phyloP scores from a whole-genome alignment of 805 yeast species.

The Yamadazyma laniorum region DNA sequence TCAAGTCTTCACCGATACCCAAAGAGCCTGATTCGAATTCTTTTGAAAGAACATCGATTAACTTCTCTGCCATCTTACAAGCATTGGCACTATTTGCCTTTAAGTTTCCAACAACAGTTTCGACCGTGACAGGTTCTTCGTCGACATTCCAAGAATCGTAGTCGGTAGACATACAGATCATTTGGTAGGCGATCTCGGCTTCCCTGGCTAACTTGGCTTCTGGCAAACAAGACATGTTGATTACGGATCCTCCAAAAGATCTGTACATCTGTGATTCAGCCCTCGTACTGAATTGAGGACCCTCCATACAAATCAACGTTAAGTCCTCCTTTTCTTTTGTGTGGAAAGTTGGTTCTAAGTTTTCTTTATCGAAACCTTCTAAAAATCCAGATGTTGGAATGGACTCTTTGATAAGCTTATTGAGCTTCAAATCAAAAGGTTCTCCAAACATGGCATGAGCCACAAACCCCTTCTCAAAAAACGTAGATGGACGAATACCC shows the following conservation, averaged over 20 bases:
- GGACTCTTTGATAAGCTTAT: conserved; percentile 57
- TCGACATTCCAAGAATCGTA: conserved; percentile 97
- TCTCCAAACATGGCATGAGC: conserved; percentile 98
- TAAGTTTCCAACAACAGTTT: conserved; percentile 88
- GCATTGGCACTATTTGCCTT: conserved; percentile 88
- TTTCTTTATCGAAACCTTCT: conserved; percentile 47
- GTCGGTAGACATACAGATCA: conserved; percentile 99
- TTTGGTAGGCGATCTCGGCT: conserved; percentile 95
- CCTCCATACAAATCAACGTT: conserved; percentile 96
- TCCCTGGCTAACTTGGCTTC: conserved; percentile 96
- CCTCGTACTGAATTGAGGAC: conserved; percentile 95
- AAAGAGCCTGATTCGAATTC: conserved; percentile 53
- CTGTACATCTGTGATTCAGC: conserved; percentile 90
- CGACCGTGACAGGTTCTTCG: conserved; percentile 98
- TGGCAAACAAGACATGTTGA: conserved; percentile 97
- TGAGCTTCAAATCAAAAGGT: conserved; percentile 82
- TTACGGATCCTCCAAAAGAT: conserved; percentile 89
- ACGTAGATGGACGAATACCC: conserved; percentile 87
- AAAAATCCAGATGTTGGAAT: conserved; percentile 47
- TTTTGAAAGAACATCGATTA: conserved; percentile 65
- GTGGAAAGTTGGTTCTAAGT: conserved; percentile 51
- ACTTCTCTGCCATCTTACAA: conserved; percentile 64
- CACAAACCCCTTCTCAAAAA: conserved; percentile 88
- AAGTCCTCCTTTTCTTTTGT: conserved; percentile 71
- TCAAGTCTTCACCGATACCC: conserved; percentile 63